Base-by-base conservation (phyloP, 495 filamentous ascomycete species). In the Niebla homalea region DNA sequence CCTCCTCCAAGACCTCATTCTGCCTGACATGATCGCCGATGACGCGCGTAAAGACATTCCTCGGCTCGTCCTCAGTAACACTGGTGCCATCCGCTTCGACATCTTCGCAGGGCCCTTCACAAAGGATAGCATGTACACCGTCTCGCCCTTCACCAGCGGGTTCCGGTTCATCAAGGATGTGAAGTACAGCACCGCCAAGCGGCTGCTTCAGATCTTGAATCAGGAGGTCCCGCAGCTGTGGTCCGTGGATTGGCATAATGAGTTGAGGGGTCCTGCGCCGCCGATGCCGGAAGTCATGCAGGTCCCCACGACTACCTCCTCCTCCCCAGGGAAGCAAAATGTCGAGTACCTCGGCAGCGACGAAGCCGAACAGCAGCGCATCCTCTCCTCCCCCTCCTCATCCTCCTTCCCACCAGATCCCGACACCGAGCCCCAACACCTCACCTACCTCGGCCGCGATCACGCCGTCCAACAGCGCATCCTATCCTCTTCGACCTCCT, bases 41-140 rank as follows among this genome's bases (percentile, higher is more conserved):
- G 57, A 70, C 25, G 62, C 57, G 40, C 69, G 74, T 7, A 59
- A 53, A 14, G 67, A 73, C 14, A 69, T 67, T 19, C 74, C 88
- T 12, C 73, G 76, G 0, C 67, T 96, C 7, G 83, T 80, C 8
- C 75, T 97, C 53, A 67, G 82, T 23, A 98, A 98, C 61, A 93
- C 87, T 6, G 92, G 92, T 10, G 84, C 84, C 2, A 79, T 97
- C 50, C 84, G 92, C 42, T 97, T 96, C 61, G 92, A 98, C 61
- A 83, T 98, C 54, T 94, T 96, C 73, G 75, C 89, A 60, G 93
- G 92, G 0, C 69, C 80, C 1, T 96, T 96, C 56, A 96, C 92
- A 0, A 78, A 74, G 43, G 92, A 98, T 58, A 82, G 81, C 0
- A 83, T 80, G 2, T 96, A 78, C 61, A 82, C 87, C 41, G 74